phyloP scores from a whole-genome alignment of 176 grass and related monocot species.

The Cymbopogon citratus region DNA sequence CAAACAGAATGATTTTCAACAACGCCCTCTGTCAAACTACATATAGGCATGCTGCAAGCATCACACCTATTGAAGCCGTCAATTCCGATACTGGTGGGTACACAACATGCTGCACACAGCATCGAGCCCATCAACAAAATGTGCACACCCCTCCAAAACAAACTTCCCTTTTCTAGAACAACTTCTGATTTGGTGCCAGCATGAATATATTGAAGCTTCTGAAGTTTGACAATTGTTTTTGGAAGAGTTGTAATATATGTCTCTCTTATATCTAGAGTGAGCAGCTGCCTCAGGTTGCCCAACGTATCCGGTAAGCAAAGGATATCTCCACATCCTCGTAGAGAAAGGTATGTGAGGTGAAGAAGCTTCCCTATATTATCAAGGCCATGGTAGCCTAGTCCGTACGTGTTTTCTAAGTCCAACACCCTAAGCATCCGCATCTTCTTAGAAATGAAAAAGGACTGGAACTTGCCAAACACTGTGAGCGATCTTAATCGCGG shows the following conservation, averaged over 20 bases:
- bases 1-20: accelerated
- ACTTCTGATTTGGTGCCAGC: neutral
- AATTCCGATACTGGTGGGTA: neutral
- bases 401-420: neutral
- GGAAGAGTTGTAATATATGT: neutral
- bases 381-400: neutral
- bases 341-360: neutral
- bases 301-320: neutral
- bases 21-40: no score
- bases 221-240: neutral
- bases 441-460: neutral
- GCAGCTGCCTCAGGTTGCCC: neutral
- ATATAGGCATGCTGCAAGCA: neutral
- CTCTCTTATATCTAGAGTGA: neutral
- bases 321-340: neutral
- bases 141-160: accelerated
- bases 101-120: neutral
- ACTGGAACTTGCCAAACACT: neutral
- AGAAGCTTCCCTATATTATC: neutral
- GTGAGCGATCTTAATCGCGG: neutral
- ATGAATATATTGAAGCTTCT: neutral
- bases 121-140: neutral
- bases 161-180: neutral
- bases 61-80: neutral
- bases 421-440: neutral